Percentiles rank a stretch among this genome's conserved stretches.
Conservation (phyloP, 305 asterid species). For the Solanum chacoense region DNA sequence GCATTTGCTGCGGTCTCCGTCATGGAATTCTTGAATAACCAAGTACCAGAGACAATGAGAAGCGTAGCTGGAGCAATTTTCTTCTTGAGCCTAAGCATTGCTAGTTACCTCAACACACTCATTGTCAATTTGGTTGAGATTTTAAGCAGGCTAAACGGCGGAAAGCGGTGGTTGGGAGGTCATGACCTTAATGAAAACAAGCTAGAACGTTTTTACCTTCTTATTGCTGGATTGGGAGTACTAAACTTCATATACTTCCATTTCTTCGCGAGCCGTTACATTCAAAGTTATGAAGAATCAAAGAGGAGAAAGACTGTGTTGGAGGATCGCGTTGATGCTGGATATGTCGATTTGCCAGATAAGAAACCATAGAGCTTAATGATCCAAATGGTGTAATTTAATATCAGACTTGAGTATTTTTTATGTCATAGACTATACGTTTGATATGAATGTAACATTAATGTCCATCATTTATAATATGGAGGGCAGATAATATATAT, state of each 20-base stretch:
- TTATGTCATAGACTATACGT: neutral
- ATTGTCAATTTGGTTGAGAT: slow-evolving; percentile 37
- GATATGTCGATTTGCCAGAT: neutral
- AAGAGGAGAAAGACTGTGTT: slow-evolving; percentile 1
- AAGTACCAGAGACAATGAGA: slow-evolving; percentile 62
- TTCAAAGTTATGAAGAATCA: slow-evolving; percentile 2
- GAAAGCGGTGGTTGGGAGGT: slow-evolving; percentile 54
- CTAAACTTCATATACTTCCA: slow-evolving; percentile 44
- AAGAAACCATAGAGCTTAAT: neutral
- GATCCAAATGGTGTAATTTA: neutral
- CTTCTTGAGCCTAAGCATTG: slow-evolving; percentile 47
- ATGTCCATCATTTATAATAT: neutral
- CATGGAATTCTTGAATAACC: slow-evolving; percentile 62
- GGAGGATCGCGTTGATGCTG: neutral
- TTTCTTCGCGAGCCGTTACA: slow-evolving; percentile 39
- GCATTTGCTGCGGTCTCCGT: slow-evolving; percentile 59
- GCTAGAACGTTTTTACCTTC: slow-evolving; percentile 52
- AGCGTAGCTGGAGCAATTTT: slow-evolving; percentile 57
- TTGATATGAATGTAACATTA: neutral
- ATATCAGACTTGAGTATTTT: neutral
- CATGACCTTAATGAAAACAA: slow-evolving; percentile 49
- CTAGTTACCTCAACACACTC: slow-evolving; percentile 53
- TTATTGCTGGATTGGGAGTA: slow-evolving; percentile 36
- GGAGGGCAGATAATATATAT: neutral
- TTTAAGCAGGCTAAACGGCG: slow-evolving; percentile 20